phyloP scores from a whole-genome alignment of 805 yeast species.

The Lachancea meyersii region DNA sequence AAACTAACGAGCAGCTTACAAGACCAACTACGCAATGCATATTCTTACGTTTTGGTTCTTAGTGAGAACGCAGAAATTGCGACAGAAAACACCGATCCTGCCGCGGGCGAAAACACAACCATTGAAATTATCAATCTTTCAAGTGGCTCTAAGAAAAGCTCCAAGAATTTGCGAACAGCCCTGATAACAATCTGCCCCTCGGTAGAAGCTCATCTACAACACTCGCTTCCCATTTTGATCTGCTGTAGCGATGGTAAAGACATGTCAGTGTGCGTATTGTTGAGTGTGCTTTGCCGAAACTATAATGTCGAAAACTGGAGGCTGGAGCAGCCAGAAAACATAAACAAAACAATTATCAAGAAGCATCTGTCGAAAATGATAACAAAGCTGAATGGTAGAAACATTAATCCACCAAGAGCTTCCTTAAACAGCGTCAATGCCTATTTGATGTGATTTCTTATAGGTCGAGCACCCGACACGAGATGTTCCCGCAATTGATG shows the following conservation, averaged over 20 bases:
- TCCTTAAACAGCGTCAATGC: conserved; percentile 68
- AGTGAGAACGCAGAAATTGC: conserved; percentile 13
- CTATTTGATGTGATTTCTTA: conserved; percentile 40
- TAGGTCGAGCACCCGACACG: not conserved
- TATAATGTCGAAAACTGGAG: conserved; percentile 40
- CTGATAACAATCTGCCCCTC: conserved; percentile 40
- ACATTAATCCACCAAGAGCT: conserved; percentile 69
- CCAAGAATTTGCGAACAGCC: conserved; percentile 48
- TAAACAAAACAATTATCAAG: conserved; percentile 48
- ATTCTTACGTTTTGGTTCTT: conserved; percentile 17
- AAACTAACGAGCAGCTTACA: conserved; percentile 9
- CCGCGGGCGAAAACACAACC: not conserved
- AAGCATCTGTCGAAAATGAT: conserved; percentile 49
- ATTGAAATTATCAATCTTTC: conserved; percentile 15
- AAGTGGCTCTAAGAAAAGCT: conserved; percentile 55
- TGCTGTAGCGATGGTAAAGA: conserved; percentile 64
- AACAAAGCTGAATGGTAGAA: conserved; percentile 34
- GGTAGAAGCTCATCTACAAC: conserved; percentile 8
- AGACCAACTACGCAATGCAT: conserved; percentile 9
- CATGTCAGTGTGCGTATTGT: conserved; percentile 53
- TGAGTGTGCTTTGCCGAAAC: conserved; percentile 44
- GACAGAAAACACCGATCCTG: conserved; percentile 1
- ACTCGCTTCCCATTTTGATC: conserved; percentile 35
- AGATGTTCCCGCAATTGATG: too few species aligned
- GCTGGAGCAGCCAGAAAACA: conserved; percentile 10